Percentiles rank a stretch among this genome's conserved stretches.
Evolutionary conservation across 805 yeast genomes (phyloP).

Genomic region (Candida xiaguanensis): DNA sequence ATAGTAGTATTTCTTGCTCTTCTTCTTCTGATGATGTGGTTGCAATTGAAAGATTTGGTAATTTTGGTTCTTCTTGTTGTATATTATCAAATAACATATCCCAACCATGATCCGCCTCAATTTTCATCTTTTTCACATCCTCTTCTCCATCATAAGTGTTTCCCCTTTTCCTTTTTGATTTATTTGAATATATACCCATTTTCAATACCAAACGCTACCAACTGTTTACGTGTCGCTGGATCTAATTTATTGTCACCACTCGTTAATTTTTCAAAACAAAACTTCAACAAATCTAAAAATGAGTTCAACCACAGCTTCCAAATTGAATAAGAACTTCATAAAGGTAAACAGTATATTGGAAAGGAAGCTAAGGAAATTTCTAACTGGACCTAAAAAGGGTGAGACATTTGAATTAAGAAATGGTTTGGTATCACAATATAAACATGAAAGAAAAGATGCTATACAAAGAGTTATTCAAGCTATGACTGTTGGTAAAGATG

Average conservation of each 20-base stretch:
- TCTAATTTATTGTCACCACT: background rate
- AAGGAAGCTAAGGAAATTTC: conserved; percentile 39
- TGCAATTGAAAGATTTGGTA: background rate
- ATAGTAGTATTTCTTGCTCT: background rate
- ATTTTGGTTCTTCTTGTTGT: conserved; percentile 3
- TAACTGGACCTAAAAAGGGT: conserved; percentile 49
- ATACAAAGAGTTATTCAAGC: conserved; percentile 96
- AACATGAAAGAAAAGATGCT: conserved; percentile 92
- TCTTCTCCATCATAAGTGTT: background rate
- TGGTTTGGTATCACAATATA: conserved; percentile 92
- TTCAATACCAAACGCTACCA: background rate
- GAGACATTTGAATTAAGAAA: conserved; percentile 88
- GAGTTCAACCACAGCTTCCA: background rate
- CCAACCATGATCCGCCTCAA: conserved; percentile 12
- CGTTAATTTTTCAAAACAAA: background rate
- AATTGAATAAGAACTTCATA: conserved; percentile 6
- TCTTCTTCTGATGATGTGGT: background rate
- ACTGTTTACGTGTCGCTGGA: background rate
- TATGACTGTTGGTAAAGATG: conserved; percentile 97
- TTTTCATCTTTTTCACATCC: background rate
- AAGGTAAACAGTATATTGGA: conserved; percentile 34
- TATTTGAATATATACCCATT: background rate
- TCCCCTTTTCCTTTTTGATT: too few species aligned
- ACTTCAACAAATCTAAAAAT: background rate
- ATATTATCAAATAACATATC: conserved; percentile 15